Conservation (phyloP, 2,329 filamentous ascomycete genomes). For the Colletotrichum somersetense region DNA sequence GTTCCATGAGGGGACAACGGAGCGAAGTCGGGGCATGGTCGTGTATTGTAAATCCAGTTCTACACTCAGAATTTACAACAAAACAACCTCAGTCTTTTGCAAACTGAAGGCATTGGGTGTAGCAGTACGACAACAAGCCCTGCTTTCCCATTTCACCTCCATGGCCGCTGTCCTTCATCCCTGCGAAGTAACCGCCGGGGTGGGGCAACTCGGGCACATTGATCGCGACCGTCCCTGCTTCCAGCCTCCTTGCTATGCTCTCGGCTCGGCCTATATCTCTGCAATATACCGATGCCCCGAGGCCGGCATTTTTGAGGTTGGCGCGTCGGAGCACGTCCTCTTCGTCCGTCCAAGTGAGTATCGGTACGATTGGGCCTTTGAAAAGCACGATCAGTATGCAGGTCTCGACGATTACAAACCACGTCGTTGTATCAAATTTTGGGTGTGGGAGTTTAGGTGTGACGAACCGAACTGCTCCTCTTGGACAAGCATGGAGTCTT, state of each 20-base stretch:
- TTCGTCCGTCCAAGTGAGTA: constrained; percentile 72
- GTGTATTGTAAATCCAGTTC: neutral
- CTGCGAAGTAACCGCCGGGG: constrained; percentile 49
- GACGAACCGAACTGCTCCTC: constrained; percentile 61
- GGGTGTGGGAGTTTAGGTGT: neutral
- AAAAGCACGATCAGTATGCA: neutral
- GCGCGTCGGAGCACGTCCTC: constrained; percentile 69
- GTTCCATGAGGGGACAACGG: neutral
- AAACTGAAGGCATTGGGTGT: constrained; percentile 50
- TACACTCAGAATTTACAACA: too few relatives aligned
- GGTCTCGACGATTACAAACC: neutral
- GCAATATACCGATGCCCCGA: constrained; percentile 71
- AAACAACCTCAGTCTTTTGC: constrained; percentile 42
- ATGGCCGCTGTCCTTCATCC: constrained; percentile 51
- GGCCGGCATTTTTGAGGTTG: constrained; percentile 64
- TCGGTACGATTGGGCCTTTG: constrained; percentile 70
- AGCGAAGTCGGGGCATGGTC: neutral
- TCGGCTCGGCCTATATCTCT: constrained; percentile 64
- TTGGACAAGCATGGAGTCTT: constrained; percentile 65
- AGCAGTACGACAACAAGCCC: constrained; percentile 50
- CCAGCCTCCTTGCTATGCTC: constrained; percentile 64
- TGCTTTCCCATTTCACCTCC: constrained; percentile 52
- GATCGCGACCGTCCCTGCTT: constrained; percentile 72
- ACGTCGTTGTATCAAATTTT: neutral
- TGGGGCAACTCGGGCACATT: constrained; percentile 57